Base-by-base conservation (phyloP, 1,284 basidiomycete genomes). In the Apiotrichum montevideense region DNA sequence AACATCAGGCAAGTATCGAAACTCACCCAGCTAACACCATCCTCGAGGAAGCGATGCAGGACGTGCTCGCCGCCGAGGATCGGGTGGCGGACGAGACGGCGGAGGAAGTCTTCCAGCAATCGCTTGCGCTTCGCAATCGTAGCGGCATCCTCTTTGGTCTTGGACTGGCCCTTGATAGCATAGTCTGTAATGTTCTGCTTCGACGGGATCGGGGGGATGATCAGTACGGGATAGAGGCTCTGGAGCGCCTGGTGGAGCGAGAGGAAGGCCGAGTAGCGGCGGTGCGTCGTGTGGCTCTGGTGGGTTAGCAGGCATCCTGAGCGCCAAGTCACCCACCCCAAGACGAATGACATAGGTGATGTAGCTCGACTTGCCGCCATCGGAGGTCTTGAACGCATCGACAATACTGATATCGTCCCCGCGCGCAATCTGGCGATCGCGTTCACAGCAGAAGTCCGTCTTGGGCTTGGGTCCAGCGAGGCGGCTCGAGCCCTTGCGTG, bases 251-350 rank as follows among this genome's bases (percentile, higher is more conserved):
- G 82, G 54, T 96, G 85, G 46, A 99, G 80, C 29, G 92, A 91
- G 76, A 98, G 91, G 74, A 99, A 99, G 71, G 98, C 92, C 4
- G 95, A 98, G 77, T 98, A 99, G 41, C 96, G 84, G 66, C 97
- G 88, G 47, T 86, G 84, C 5, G 90, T 85, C 68, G 90, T 87
- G n/a, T 85, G 82, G 63, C 81, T 84, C 91, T 95, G 72, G 46
- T 51, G 35, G 37, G 13, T 8, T 8, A 39, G 37, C 15, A 6
- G 7, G 35, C 52, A 10, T 2, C 7, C 2, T n/a, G 5, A 7
- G 33, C 45, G 11, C 7, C n/a, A 4, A 15, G 6, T 7, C 10
- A 79, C 88, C 73, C 75, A 96, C 94, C 63, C 92, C 93, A 49
- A 92, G 87, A 55, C 82, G 84, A 68, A 98, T 94, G 59, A 95